Evolutionary conservation across 1,284 basidiomycete species (phyloP), one percentile per base, ranked within the genome.

Genomic region (Volvariella volvacea): DNA sequence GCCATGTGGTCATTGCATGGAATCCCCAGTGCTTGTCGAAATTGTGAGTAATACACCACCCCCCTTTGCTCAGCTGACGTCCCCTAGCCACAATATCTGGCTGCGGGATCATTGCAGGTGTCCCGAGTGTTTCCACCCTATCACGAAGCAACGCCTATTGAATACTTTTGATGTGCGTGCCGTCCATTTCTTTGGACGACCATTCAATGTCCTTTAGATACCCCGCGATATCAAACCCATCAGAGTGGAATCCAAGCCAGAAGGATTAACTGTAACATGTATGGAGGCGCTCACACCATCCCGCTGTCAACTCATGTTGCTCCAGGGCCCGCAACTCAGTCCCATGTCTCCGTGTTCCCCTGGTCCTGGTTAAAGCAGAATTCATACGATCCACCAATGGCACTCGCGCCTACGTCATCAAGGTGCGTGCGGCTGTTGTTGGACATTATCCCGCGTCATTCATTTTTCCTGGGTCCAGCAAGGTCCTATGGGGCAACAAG

Each of bases 101-200:
- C 58, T 74, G 10, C 56, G 71, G 48, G 73, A 74, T 59, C 94
- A 98, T 58, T 99, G 95, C 59, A 77, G 93, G 25, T 97, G 93
- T 62, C 63, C 85, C 0, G 66, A 80, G 41, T 97, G 93, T 63
- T 95, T 89, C 59, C 95, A 98, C 63, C 70, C 84, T 0, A 63
- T 83, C 47, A 98, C 95, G 7, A 95, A 92, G 60, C 95, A 98
- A 62, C 76, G 95, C 8, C 65, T 97, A 9, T 70, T 93, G 41
- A 83, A 92, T 55, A 92, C 94, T 0, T 90, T 86, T 49, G 79
- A 88, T 48, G 92, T 87, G 21, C 19, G 38, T 39, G 21, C 12
- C 17, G 3, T 14, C 17, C 28, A 22, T n/a, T 32, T 22, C 10
- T 20, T 43, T 15, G n/a, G 21, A 22, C 37, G 15, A 30, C 21